Conservation (phyloP, 2,329 filamentous ascomycete genomes). For the Alternaria dauci region DNA sequence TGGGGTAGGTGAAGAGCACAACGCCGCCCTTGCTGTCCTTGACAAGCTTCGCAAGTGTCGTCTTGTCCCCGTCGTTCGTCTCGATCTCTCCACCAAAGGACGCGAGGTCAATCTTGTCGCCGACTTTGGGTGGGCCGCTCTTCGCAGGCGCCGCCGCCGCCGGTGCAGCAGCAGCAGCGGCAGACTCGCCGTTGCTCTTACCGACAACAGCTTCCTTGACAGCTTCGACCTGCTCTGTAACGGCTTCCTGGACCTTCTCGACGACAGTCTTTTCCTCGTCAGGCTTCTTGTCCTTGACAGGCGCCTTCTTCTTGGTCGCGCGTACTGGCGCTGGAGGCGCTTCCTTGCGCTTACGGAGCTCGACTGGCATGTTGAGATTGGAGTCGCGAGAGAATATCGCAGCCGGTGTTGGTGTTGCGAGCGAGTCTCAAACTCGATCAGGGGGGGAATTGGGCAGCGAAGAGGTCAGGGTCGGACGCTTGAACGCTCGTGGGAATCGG, state of each 20-base stretch:
- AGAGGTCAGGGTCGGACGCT: constrained; percentile 9
- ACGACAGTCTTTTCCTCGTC: constrained; percentile 43
- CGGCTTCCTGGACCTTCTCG: constrained; percentile 45
- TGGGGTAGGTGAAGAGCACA: constrained; percentile 94
- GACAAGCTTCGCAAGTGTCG: constrained; percentile 80
- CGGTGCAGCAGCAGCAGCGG: constrained; percentile 1
- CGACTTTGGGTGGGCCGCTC: constrained; percentile 50
- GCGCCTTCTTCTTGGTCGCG: constrained; percentile 59
- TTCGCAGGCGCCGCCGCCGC: constrained; percentile 19
- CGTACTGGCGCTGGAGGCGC: constrained; percentile 59
- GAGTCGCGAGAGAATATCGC: constrained; percentile 34
- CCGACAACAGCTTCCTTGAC: constrained; percentile 44
- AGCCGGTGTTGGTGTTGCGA: constrained; percentile 37
- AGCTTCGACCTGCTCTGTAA: constrained; percentile 44
- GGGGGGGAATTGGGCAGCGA: constrained; percentile 10
- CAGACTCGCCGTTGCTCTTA: constrained; percentile 33
- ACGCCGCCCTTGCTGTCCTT: constrained; percentile 85
- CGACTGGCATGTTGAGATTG: constrained; percentile 56
- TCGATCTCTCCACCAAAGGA: constrained; percentile 75
- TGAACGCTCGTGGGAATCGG: constrained; percentile 8
- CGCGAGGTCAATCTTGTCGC: constrained; percentile 63
- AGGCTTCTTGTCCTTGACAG: constrained; percentile 48
- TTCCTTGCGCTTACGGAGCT: constrained; percentile 70
- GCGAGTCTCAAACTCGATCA: constrained; percentile 9
- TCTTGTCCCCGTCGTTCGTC: constrained; percentile 83